Evolutionary conservation across 352 stramenopile species (phyloP).

Genomic region (Blastocystis sp.): DNA sequence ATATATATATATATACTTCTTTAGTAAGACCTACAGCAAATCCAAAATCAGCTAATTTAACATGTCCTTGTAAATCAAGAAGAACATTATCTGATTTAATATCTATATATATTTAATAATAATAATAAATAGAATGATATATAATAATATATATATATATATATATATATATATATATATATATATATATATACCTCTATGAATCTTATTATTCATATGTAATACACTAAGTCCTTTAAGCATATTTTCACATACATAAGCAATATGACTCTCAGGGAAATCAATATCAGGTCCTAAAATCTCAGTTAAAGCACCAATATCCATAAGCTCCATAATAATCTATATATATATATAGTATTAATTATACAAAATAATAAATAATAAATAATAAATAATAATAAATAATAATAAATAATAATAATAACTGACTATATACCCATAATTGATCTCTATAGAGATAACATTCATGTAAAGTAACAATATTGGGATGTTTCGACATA

Average conservation of each 20-base stretch:
- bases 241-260: constrained; percentile 47
- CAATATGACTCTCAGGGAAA: constrained; percentile 48
- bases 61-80: constrained; percentile 41
- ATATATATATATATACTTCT: too few relatives aligned
- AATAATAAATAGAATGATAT: too few relatives aligned
- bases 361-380: too few relatives aligned
- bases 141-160: too few relatives aligned
- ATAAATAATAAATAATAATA: too few relatives aligned
- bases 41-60: constrained; percentile 52
- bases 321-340: constrained; percentile 79
- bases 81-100: constrained; percentile 56
- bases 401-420: too few relatives aligned
- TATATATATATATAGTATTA: constrained; percentile 36
- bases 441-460: constrained; percentile 45
- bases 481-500: constrained; percentile 48
- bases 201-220: constrained; percentile 48
- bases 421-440: constrained; percentile 33
- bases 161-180: too few relatives aligned
- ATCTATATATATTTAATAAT: too few relatives aligned
- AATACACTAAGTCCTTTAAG: constrained; percentile 47
- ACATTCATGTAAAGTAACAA: constrained; percentile 48
- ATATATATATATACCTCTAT: too few relatives aligned
- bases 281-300: constrained; percentile 54
- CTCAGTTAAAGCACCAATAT: constrained; percentile 60
- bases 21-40: constrained; percentile 49